Evolutionary conservation across 352 stramenopile genomes (phyloP).

Genomic region (Thalassiosira gravida): DNA sequence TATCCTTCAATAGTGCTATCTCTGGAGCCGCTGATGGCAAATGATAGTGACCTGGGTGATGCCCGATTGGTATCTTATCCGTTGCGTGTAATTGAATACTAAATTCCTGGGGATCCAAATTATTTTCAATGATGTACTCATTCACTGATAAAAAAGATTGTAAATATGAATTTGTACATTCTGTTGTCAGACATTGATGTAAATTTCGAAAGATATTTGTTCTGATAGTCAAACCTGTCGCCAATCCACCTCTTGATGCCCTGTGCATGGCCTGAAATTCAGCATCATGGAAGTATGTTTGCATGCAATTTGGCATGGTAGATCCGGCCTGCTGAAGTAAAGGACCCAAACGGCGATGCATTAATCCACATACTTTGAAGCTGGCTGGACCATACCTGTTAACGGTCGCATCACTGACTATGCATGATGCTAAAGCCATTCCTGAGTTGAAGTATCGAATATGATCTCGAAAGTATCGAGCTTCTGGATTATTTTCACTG

Average conservation of each 20-base stretch:
- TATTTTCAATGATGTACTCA: not conserved
- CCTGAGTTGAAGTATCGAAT: not conserved
- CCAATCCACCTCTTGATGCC: not conserved
- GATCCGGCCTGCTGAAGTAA: not conserved
- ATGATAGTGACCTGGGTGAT: conserved; percentile 10
- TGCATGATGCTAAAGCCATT: not conserved
- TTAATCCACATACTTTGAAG: not conserved
- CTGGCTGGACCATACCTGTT: not conserved
- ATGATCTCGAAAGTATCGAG: not conserved
- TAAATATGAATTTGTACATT: not conserved
- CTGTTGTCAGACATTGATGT: not conserved
- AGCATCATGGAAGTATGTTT: not conserved
- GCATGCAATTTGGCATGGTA: conserved; percentile 11
- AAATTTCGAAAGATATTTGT: not conserved
- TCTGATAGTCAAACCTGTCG: not conserved
- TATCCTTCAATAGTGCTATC: not conserved
- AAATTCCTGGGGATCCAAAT: not conserved
- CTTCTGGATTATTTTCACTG: not conserved
- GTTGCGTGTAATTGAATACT: not conserved
- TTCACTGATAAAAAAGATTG: not conserved
- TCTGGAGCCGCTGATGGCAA: not conserved
- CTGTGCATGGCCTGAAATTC: not conserved
- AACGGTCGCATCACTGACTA: conserved; percentile 7
- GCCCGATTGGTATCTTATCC: not conserved
- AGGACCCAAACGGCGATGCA: not conserved